Conservation (phyloP, 345 rosid species). For the Salix viminalis region DNA sequence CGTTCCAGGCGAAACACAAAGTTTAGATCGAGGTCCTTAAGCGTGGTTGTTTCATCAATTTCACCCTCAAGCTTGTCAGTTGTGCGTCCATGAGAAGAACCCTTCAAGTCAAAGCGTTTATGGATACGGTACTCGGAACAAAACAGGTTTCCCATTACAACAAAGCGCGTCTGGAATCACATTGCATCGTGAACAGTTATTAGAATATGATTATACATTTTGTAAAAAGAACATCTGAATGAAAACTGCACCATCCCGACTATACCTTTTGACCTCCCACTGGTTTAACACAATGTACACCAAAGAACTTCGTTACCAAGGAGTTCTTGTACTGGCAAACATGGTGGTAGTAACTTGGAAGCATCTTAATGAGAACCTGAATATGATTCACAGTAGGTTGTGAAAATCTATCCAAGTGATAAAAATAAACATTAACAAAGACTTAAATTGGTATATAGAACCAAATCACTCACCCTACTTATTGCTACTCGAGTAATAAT, state of each 20-base stretch:
- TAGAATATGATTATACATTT: background rate
- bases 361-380: conserved; percentile 64
- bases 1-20: conserved; percentile 48
- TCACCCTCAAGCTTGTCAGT: conserved; percentile 49
- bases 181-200: conserved; percentile 7
- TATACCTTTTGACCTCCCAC: conserved; percentile 63
- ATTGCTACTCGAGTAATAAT: background rate
- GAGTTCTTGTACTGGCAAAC: conserved; percentile 60
- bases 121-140: conserved; percentile 62
- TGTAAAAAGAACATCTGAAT: background rate
- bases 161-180: conserved; percentile 47
- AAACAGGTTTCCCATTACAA: conserved; percentile 67
- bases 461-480: background rate
- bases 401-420: background rate
- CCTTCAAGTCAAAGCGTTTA: conserved; percentile 64
- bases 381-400: conserved; percentile 8
- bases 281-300: conserved; percentile 64
- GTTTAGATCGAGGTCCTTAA: conserved; percentile 71
- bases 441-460: background rate
- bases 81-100: conserved; percentile 66
- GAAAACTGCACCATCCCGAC: background rate
- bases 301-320: conserved; percentile 65
- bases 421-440: background rate
- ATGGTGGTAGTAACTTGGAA: conserved; percentile 58
- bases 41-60: conserved; percentile 61